Base-by-base conservation (phyloP, 2,329 filamentous ascomycete species). In the Graphiopsis chlorocephala region DNA sequence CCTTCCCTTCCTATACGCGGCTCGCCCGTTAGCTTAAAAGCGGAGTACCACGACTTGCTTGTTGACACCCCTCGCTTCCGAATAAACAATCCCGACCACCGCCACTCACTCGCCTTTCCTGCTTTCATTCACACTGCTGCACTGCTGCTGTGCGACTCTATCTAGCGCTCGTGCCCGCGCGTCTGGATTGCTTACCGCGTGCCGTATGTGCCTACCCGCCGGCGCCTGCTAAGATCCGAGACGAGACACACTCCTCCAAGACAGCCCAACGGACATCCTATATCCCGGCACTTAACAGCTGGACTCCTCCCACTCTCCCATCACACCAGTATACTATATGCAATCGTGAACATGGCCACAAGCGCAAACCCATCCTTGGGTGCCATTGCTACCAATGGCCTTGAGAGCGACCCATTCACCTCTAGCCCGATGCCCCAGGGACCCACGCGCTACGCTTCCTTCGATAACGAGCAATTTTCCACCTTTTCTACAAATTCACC, bases 401-500 rank as follows among this genome's bases (percentile, higher is more conserved):
- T 20, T 4, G 58, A 48, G 29, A 31, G 23, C 61, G 82, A 84
- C 72, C 82, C 82, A 29, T 85, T 84, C 72, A 70, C 75, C 59
- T 70, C 66, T 64, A 75, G 70, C 56, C 71, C 73, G 8, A 68
- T 75, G 76, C 68, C 71, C 48, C 66, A 73, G 45, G 79, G 79
- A 42, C 74, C 82, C 58, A 86, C 93, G 69, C 89, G 93, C 69
- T 95, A 91, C 78, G 93, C 92, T 63, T 86, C 87, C 68, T 96
- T 96, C 75, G 92, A 97, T 77, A 86, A 87, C 57, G 70, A 74
- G 25, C 88, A 94, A 60, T 93, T 96, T 76, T 89, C 89, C 42
- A 82, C 94, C 25, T 90, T 91, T 69, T 86, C 92, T n/a, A 79
- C 80, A 61, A 83, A 91, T 29, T 97, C 94, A 0, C 92, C 94